phyloP scores from a whole-genome alignment of 345 rosid genomes.

The Nephelium lappaceum region DNA sequence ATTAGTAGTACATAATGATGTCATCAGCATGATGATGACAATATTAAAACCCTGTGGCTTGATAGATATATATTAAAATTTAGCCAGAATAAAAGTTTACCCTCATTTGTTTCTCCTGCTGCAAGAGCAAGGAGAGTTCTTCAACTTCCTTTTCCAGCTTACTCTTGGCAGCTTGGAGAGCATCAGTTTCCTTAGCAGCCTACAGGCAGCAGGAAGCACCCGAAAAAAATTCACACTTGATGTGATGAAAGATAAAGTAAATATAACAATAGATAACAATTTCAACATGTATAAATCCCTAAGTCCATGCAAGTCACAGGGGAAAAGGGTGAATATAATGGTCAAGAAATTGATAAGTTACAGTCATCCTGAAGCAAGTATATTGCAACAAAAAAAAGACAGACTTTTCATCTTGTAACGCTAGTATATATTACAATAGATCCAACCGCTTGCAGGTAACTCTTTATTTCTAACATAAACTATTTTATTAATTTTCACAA shows the following conservation, averaged over 20 bases:
- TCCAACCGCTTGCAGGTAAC: background rate
- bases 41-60: slow-evolving; percentile 2
- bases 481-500: background rate
- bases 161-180: slow-evolving; percentile 92
- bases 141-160: slow-evolving; percentile 92
- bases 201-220: slow-evolving; percentile 35
- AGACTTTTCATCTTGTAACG: background rate
- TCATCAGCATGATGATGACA: background rate
- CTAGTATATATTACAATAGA: background rate
- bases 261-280: background rate
- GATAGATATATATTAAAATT: background rate
- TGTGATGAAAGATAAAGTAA: background rate
- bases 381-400: background rate
- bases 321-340: background rate
- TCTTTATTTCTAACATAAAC: background rate
- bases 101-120: slow-evolving; percentile 86
- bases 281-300: background rate
- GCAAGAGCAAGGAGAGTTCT: slow-evolving; percentile 81
- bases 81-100: slow-evolving; percentile 37
- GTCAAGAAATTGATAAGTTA: background rate
- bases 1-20: background rate
- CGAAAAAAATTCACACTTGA: background rate
- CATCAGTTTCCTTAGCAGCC: slow-evolving; percentile 98
- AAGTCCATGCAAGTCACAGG: background rate
- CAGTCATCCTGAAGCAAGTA: slow-evolving; percentile 5